Conservation (phyloP, 768 basidiomycete genomes). For the Clitopilus passeckerianus region DNA sequence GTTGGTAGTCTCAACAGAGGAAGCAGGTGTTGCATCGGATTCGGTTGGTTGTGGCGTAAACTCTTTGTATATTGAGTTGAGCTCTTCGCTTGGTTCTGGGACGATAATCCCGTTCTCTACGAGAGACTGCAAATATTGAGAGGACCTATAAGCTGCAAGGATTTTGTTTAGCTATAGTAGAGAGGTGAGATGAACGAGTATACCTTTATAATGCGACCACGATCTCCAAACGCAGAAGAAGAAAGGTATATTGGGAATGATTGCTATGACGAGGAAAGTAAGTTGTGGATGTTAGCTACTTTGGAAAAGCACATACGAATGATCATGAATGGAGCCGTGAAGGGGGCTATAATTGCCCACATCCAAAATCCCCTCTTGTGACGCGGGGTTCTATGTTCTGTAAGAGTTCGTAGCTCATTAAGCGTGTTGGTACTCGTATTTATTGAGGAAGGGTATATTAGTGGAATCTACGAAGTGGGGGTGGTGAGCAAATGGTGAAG, state of each 20-base stretch:
- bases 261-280: conserved; percentile 33
- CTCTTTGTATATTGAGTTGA: conserved; percentile 53
- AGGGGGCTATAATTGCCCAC: conserved; percentile 63
- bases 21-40: background rate
- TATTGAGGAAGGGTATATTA: conserved; percentile 51
- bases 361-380: conserved; percentile 63
- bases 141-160: conserved; percentile 58
- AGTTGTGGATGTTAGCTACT: background rate
- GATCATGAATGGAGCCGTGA: conserved; percentile 73
- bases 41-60: conserved; percentile 7
- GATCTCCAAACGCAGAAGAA: conserved; percentile 84
- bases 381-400: conserved; percentile 51
- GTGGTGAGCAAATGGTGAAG: background rate
- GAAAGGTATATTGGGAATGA: conserved; percentile 81
- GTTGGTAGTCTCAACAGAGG: background rate
- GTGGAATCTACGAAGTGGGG: conserved; percentile 48
- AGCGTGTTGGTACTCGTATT: conserved; percentile 27
- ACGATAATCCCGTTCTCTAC: conserved; percentile 50
- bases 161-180: background rate
- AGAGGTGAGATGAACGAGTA: background rate
- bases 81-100: conserved; percentile 45
- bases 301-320: conserved; percentile 52
- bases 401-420: conserved; percentile 44
- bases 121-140: conserved; percentile 61
- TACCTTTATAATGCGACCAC: conserved; percentile 82